Conservation (phyloP, 371 early-diverging fungal species). For the Basidiobolus meristosporus region DNA sequence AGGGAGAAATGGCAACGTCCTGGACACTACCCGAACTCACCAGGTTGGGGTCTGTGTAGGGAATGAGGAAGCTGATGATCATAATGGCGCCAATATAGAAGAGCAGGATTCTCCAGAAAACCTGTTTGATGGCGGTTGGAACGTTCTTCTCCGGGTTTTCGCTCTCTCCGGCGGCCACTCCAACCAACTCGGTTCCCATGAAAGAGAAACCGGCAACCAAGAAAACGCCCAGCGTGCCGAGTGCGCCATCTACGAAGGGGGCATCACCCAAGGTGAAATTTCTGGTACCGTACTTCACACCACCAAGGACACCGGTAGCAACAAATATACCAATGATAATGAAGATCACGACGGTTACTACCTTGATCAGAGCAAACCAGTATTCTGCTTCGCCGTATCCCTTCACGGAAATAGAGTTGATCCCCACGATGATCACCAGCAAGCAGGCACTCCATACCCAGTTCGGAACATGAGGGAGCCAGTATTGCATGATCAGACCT, state of each 20-base stretch:
- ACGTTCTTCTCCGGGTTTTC: conserved; percentile 51
- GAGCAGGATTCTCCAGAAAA: conserved; percentile 52
- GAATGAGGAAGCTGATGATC: conserved; percentile 48
- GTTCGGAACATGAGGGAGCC: conserved; percentile 28
- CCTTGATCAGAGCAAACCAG: conserved; percentile 33
- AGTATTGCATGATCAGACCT: conserved; percentile 44
- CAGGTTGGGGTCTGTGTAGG: conserved; percentile 32
- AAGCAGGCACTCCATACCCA: conserved; percentile 10
- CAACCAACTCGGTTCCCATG: conserved; percentile 66
- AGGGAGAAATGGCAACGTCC: conserved; percentile 37
- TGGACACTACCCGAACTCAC: conserved; percentile 7
- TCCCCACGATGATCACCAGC: conserved; percentile 8
- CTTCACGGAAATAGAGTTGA: conserved; percentile 12
- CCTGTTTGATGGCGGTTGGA: conserved; percentile 49
- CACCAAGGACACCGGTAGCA: conserved; percentile 26
- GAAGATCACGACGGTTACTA: conserved; percentile 37
- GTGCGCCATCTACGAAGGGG: conserved; percentile 41
- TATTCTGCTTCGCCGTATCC: conserved; percentile 37
- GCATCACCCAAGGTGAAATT: conserved; percentile 35
- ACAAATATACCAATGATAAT: conserved; percentile 56
- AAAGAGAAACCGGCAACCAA: conserved; percentile 74
- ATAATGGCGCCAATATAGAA: conserved; percentile 55
- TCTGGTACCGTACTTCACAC: conserved; percentile 1
- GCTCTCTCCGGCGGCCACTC: conserved; percentile 56
- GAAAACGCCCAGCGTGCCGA: conserved; percentile 43